Evolutionary conservation across 768 basidiomycete species (phyloP).

Genomic region (Lentinus tigrinus): DNA sequence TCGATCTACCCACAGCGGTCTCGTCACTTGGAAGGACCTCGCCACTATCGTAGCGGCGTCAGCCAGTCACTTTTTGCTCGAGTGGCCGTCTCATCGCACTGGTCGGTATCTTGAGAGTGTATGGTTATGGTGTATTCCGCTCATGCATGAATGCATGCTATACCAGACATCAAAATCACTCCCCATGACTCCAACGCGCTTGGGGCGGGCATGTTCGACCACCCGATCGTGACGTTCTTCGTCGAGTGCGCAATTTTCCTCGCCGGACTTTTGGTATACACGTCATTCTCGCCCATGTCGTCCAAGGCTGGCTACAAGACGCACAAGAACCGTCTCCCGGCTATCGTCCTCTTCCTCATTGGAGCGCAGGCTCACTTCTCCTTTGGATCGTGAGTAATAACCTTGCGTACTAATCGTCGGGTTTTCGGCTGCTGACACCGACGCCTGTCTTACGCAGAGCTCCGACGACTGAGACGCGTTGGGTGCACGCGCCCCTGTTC

Average conservation of each 20-base stretch:
- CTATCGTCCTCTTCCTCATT: constrained; percentile 23
- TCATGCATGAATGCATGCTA: neutral
- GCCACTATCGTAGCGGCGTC: constrained; percentile 20
- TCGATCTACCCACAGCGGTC: constrained; percentile 19
- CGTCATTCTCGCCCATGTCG: constrained; percentile 22
- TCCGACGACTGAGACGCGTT: constrained; percentile 29
- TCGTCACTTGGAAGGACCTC: constrained; percentile 20
- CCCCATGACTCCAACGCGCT: constrained; percentile 21
- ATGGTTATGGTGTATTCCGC: too few species aligned
- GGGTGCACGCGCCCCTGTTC: constrained; percentile 31
- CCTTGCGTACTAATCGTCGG: neutral
- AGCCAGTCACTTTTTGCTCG: constrained; percentile 31
- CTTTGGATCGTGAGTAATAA: constrained; percentile 27
- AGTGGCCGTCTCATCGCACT: constrained; percentile 29
- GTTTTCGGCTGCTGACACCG: neutral
- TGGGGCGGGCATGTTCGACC: constrained; percentile 28
- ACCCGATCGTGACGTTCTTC: constrained; percentile 24
- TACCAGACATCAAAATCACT: constrained; percentile 28
- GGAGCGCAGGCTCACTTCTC: constrained; percentile 30
- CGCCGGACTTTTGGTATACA: constrained; percentile 27
- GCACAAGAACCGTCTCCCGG: constrained; percentile 21
- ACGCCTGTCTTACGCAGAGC: constrained; percentile 14
- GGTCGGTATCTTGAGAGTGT: constrained; percentile 10
- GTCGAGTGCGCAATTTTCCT: constrained; percentile 27
- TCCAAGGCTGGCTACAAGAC: constrained; percentile 23